Evolutionary conservation across 768 basidiomycete species (phyloP).

Genomic region (Leucocoprinus sp.): DNA sequence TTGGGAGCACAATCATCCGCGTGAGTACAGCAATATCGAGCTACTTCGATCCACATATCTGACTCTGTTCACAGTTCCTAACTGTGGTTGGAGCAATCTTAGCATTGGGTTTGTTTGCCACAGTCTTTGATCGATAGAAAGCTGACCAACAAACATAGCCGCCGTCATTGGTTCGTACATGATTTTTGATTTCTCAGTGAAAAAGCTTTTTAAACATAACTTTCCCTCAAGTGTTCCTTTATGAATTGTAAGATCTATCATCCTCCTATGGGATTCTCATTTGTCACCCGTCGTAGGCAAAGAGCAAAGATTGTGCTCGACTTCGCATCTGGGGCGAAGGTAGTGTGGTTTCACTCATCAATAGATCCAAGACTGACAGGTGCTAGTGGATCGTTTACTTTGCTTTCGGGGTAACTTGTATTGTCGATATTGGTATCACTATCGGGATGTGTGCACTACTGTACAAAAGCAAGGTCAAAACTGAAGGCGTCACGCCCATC

Average conservation of each 20-base stretch:
- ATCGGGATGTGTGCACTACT: conserved; percentile 6
- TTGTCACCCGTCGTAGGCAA: neutral
- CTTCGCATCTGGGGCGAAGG: conserved; percentile 3
- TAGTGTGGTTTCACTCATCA: neutral
- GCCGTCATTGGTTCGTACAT: conserved; percentile 6
- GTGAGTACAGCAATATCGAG: neutral
- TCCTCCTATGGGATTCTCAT: neutral
- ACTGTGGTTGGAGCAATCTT: neutral
- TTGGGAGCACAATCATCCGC: neutral
- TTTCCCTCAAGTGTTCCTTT: conserved; percentile 1
- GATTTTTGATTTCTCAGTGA: neutral
- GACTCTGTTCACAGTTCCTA: neutral
- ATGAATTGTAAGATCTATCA: neutral
- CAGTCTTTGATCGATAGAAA: neutral
- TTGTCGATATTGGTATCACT: conserved; percentile 9
- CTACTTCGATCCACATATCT: neutral
- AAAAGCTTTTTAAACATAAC: neutral
- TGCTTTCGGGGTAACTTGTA: conserved; percentile 3
- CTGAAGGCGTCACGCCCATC: conserved; percentile 1
- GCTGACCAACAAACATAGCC: neutral
- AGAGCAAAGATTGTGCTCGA: conserved; percentile 1
- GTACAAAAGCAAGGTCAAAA: conserved; percentile 5
- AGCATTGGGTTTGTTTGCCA: conserved; percentile 1
- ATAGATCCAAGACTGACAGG: neutral
- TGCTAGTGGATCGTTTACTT: conserved; percentile 9